Base-by-base conservation (phyloP, 176 grass and related monocot species). In the Carex pumila region DNA sequence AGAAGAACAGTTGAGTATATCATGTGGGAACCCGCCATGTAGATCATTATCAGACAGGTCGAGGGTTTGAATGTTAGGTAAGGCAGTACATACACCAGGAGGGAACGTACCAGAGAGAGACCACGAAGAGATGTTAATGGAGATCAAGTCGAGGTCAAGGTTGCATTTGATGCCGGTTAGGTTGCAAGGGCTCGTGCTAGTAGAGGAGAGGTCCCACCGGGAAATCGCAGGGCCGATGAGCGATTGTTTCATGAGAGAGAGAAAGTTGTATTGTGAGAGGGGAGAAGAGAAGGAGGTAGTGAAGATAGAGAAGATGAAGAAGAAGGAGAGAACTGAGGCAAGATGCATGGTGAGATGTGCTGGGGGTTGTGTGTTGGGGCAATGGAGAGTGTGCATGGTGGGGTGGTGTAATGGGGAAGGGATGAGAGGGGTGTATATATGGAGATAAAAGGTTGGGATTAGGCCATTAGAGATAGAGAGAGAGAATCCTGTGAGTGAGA, bases 121-220 rank as follows among this genome's bases (percentile, higher is more conserved):
- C 96, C 96, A 99, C 4, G 89, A 93, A 19, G 89, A 85, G 25
- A 99, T 85, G 89, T 95, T 86, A 78, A 99, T 84, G 79, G 4
- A 85, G 12, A 89, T 89, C 0, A 95, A 85, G 85, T 93, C 87
- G n/a, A 87, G 80, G 0, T 39, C 25, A 0, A 0, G 0, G 29
- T 95, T 87, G 61, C 96, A 99, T 0, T 15, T 2, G 34, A 99
- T 62, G 12, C 96, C 96, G 0, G 53, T 81, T 65, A 93, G 85
- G 59, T 55, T 41, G 87, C 96, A 99, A 82, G 91, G 89, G 81
- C 83, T 86, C 2, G 18, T 65, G 32, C 1, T 81, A 36, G 30
- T 50, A 34, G 80, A 30, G 3, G 86, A 64, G 76, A 94, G 89
- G 89, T 95, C 88, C 96, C 96, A 99, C 4, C 52, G 37, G 2